Evolutionary conservation across 2,329 filamentous ascomycete species (phyloP).

Genomic region (Phyllosticta citribraziliensis): DNA sequence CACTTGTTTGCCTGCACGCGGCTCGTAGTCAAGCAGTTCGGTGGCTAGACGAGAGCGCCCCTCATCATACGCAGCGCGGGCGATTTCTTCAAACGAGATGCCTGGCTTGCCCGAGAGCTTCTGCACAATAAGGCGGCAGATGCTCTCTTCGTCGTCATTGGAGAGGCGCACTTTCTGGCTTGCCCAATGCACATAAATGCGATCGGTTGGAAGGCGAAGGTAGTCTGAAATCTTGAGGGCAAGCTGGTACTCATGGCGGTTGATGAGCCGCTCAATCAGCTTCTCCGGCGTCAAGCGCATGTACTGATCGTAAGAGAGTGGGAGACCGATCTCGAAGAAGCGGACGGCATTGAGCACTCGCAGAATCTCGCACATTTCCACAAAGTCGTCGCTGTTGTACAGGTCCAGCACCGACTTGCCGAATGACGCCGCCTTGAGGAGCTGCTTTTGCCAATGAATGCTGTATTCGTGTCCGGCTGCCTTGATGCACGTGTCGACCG

Average conservation of each 20-base stretch:
- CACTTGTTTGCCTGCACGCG: constrained; percentile 89
- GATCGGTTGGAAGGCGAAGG: constrained; percentile 73
- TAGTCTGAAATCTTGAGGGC: constrained; percentile 84
- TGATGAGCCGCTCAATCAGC: constrained; percentile 76
- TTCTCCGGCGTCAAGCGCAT: constrained; percentile 81
- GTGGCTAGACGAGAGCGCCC: constrained; percentile 83
- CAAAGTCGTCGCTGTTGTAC: constrained; percentile 97
- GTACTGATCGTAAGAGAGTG: constrained; percentile 89
- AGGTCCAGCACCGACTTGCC: constrained; percentile 95
- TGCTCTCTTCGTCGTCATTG: constrained; percentile 74
- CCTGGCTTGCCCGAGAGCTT: constrained; percentile 79
- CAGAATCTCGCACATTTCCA: constrained; percentile 92
- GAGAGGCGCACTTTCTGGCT: constrained; percentile 85
- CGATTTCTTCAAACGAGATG: constrained; percentile 93
- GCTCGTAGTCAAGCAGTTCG: constrained; percentile 84
- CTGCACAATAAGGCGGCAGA: constrained; percentile 78
- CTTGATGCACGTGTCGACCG: constrained; percentile 86
- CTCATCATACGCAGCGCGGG: constrained; percentile 86
- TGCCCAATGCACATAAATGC: constrained; percentile 95
- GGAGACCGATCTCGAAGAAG: constrained; percentile 83
- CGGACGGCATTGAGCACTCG: constrained; percentile 87
- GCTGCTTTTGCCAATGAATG: constrained; percentile 83
- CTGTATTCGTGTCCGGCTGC: constrained; percentile 90
- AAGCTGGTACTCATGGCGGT: constrained; percentile 81
- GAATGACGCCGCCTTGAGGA: constrained; percentile 93